phyloP scores from a whole-genome alignment of 208 protist species.

The Acanthamoeba divionensis region DNA sequence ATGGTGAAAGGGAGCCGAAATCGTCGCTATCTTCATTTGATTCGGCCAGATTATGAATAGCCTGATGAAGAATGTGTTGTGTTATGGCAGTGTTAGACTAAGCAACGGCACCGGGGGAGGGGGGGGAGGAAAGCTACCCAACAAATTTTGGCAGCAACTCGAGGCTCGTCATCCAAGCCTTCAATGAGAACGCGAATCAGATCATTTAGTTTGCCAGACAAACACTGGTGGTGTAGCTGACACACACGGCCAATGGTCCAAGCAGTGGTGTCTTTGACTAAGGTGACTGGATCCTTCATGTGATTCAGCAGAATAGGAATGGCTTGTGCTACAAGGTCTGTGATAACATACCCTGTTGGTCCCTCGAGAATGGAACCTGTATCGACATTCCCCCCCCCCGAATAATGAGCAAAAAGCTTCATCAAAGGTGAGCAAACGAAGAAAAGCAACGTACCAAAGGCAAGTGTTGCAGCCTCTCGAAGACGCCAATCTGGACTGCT shows the following conservation, averaged over 20 bases:
- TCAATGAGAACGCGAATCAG: neutral
- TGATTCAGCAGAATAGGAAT: conserved; percentile 87
- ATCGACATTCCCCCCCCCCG: neutral
- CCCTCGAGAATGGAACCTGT: conserved; percentile 90
- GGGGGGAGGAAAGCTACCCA: conserved; percentile 74
- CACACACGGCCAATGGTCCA: conserved; percentile 93
- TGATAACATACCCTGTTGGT: conserved; percentile 80
- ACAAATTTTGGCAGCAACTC: conserved; percentile 88
- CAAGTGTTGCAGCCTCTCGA: conserved; percentile 92
- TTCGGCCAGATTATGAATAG: conserved; percentile 90
- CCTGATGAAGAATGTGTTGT: too few relatives aligned
- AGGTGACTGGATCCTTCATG: conserved; percentile 79
- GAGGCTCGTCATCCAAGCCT: conserved; percentile 74
- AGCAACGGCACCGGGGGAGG: too few relatives aligned
- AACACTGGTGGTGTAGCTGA: conserved; percentile 85
- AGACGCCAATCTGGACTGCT: conserved; percentile 88
- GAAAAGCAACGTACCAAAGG: conserved; percentile 82
- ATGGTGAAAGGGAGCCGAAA: conserved; percentile 86
- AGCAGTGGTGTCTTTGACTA: conserved; percentile 91
- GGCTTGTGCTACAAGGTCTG: conserved; percentile 86
- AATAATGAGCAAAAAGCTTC: neutral
- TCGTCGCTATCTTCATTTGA: conserved; percentile 80
- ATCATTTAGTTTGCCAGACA: conserved; percentile 77
- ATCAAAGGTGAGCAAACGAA: neutral
- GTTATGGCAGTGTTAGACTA: too few relatives aligned